Evolutionary conservation across 169 alveolate species (phyloP).

Genomic region (Plasmodium malariae): DNA sequence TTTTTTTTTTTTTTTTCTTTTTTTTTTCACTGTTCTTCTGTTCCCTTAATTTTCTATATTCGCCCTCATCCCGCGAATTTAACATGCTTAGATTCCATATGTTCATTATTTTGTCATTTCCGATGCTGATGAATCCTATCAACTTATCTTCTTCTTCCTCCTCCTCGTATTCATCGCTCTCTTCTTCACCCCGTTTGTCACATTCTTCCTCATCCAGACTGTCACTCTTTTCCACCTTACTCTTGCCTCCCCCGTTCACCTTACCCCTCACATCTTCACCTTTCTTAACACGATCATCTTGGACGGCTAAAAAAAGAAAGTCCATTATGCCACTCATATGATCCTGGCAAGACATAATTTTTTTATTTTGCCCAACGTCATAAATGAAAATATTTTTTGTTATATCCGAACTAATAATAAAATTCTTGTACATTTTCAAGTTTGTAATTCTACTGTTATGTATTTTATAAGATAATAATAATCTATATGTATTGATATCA

Average conservation of each 20-base stretch:
- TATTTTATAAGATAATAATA: constrained; percentile 42
- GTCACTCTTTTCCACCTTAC: constrained; percentile 2
- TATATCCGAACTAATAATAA: constrained; percentile 59
- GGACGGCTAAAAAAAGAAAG: constrained; percentile 50
- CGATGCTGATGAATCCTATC: constrained; percentile 60
- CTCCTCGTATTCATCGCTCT: neutral
- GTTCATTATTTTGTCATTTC: constrained; percentile 76
- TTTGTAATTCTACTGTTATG: constrained; percentile 71
- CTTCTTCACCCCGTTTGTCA: neutral
- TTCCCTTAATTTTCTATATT: neutral
- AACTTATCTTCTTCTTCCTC: constrained; percentile 24
- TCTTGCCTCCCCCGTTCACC: neutral
- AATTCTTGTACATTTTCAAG: constrained; percentile 55
- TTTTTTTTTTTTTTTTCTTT: constrained; percentile 9
- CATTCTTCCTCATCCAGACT: neutral
- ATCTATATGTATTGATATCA: constrained; percentile 49
- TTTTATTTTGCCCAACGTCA: constrained; percentile 20
- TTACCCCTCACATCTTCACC: neutral
- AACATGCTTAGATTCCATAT: constrained; percentile 41
- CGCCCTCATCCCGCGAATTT: constrained; percentile 40
- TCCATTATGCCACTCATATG: constrained; percentile 68
- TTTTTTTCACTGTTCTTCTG: neutral
- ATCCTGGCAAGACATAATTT: constrained; percentile 42
- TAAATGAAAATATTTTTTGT: constrained; percentile 68
- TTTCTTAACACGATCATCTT: neutral